phyloP scores from a whole-genome alignment of 1,284 basidiomycete genomes.

The Boletus hoseneyae region DNA sequence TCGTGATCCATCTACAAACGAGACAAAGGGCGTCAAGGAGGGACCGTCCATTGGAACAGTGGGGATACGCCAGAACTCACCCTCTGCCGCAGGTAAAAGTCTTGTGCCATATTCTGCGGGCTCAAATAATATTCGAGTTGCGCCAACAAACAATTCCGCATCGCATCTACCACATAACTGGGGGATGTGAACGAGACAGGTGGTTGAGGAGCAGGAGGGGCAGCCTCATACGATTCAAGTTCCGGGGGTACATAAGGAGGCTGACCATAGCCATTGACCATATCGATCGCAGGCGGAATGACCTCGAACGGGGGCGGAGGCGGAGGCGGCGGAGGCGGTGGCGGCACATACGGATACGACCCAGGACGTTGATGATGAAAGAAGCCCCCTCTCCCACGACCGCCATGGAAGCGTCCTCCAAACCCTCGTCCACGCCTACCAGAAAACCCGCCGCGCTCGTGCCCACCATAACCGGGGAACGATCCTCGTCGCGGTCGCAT shows the following conservation, averaged over 20 bases:
- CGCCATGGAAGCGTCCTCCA: conserved; percentile 31
- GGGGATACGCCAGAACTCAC: conserved; percentile 40
- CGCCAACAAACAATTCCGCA: conserved; percentile 64
- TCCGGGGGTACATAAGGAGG: conserved; percentile 23
- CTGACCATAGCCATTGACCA: conserved; percentile 26
- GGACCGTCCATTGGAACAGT: background rate
- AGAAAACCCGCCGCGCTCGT: conserved; percentile 32
- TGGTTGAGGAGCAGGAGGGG: conserved; percentile 28
- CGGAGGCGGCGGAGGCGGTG: background rate
- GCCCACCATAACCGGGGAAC: conserved; percentile 21
- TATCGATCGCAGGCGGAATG: conserved; percentile 17
- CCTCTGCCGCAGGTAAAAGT: conserved; percentile 75
- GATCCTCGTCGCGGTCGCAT: conserved; percentile 29
- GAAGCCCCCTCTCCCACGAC: conserved; percentile 22
- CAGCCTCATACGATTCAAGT: conserved; percentile 23
- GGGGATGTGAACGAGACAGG: conserved; percentile 50
- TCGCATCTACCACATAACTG: conserved; percentile 63
- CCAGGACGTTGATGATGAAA: conserved; percentile 27
- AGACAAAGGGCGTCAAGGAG: background rate
- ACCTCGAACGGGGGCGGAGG: conserved; percentile 21
- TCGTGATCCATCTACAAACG: conserved; percentile 76
- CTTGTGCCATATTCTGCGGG: conserved; percentile 80
- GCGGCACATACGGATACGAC: conserved; percentile 20
- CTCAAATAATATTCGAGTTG: conserved; percentile 91
- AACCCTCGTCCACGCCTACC: conserved; percentile 35